Conservation (phyloP, 371 early-diverging fungal genomes). For the Apophysomyces variabilis region DNA sequence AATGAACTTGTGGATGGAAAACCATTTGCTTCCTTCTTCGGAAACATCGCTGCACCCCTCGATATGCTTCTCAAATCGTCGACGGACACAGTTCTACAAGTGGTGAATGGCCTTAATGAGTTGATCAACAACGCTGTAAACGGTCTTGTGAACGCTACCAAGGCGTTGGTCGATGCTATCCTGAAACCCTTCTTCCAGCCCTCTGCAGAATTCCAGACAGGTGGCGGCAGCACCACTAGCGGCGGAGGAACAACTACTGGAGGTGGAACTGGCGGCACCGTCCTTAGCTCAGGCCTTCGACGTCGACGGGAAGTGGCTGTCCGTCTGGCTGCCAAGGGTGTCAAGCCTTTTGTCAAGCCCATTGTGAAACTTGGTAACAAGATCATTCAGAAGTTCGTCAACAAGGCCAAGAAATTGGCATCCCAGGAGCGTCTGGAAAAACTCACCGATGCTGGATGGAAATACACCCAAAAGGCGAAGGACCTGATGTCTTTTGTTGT, state of each 20-base stretch:
- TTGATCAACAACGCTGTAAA: neutral
- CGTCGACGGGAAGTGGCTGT: neutral
- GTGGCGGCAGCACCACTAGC: neutral
- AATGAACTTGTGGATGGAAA: neutral
- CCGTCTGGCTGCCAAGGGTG: neutral
- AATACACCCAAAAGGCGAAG: neutral
- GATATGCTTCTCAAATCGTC: neutral
- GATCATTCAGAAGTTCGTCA: neutral
- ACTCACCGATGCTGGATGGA: neutral
- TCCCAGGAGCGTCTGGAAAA: neutral
- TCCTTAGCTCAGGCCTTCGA: neutral
- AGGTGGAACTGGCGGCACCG: neutral
- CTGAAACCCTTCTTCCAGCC: neutral
- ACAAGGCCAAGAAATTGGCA: neutral
- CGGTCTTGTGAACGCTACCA: neutral
- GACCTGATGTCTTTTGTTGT: neutral
- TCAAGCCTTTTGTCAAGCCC: neutral
- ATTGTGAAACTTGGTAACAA: neutral
- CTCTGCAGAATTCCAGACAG: neutral
- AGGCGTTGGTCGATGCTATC: neutral
- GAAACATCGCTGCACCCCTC: neutral
- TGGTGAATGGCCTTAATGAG: neutral
- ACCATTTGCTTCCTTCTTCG: neutral
- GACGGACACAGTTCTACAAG: neutral
- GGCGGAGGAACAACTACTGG: neutral